Evolutionary conservation across 257 asterid species (phyloP).

Genomic region (Rehmannia glutinosa): DNA sequence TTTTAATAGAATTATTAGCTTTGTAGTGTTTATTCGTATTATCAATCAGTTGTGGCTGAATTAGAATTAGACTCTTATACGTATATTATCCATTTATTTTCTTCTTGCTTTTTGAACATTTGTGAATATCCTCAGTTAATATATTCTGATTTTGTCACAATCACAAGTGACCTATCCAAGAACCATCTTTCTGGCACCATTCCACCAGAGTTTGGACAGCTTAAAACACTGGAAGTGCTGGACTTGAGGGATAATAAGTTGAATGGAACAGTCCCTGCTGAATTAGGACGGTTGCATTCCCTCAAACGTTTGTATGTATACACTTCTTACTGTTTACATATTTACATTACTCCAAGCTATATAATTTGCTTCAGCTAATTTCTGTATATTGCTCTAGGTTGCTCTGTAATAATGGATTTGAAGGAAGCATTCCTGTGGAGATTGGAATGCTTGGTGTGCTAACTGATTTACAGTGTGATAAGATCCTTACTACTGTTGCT

Average conservation of each 20-base stretch:
- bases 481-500: constrained; percentile 36
- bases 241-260: constrained; percentile 70
- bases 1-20: too few species aligned
- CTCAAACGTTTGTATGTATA: constrained; percentile 61
- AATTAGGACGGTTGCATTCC: constrained; percentile 51
- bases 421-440: constrained; percentile 60
- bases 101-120: neutral
- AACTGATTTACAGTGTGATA: constrained; percentile 49
- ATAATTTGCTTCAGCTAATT: constrained; percentile 7
- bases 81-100: neutral
- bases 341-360: neutral
- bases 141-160: constrained; percentile 12
- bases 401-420: constrained; percentile 66
- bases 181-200: constrained; percentile 67
- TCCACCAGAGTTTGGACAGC: constrained; percentile 65
- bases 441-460: constrained; percentile 53
- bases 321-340: neutral
- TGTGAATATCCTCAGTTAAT: neutral
- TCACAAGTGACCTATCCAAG: constrained; percentile 45
- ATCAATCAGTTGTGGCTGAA: too few species aligned
- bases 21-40: neutral
- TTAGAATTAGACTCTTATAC: too few species aligned
- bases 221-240: constrained; percentile 57
- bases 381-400: constrained; percentile 41
- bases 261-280: constrained; percentile 63